Evolutionary conservation across 2,329 filamentous ascomycete species (phyloP).

Genomic region (Coleophoma eucalyptorum): DNA sequence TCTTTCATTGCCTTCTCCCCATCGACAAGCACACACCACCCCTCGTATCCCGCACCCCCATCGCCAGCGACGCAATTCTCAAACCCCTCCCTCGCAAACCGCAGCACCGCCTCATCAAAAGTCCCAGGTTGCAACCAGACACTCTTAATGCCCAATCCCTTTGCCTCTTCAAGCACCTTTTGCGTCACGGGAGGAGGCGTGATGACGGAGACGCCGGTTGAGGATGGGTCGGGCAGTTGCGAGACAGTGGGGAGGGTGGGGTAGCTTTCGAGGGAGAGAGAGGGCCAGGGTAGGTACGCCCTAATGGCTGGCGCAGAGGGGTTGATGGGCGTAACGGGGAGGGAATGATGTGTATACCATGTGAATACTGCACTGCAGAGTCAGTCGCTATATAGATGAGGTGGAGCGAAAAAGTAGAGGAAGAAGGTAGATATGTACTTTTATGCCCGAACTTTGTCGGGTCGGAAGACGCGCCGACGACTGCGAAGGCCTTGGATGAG

Average conservation of each 20-base stretch:
- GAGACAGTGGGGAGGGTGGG: slow-evolving; percentile 46
- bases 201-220: slow-evolving; percentile 80
- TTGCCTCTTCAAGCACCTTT: slow-evolving; percentile 72
- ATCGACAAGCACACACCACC: slow-evolving; percentile 87
- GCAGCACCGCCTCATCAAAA: slow-evolving; percentile 72
- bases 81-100: slow-evolving; percentile 67
- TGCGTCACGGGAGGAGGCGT: slow-evolving; percentile 79
- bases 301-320: slow-evolving; percentile 63
- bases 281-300: slow-evolving; percentile 38
- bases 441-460: slow-evolving; percentile 84
- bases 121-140: slow-evolving; percentile 92
- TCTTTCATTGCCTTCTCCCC: slow-evolving; percentile 61
- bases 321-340: slow-evolving; percentile 82
- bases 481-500: slow-evolving; percentile 73
- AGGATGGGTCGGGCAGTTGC: slow-evolving; percentile 58
- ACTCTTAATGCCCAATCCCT: slow-evolving; percentile 64
- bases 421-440: slow-evolving; percentile 48
- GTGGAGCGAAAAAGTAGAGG: background rate
- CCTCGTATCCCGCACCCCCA: slow-evolving; percentile 63
- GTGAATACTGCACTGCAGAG: slow-evolving; percentile 61
- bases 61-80: slow-evolving; percentile 66
- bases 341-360: slow-evolving; percentile 77
- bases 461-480: slow-evolving; percentile 86
- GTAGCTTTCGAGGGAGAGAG: slow-evolving; percentile 45
- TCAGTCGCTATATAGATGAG: slow-evolving; percentile 1